phyloP scores from a whole-genome alignment of 2,329 filamentous ascomycete genomes.

The Microascus cirrosus region DNA sequence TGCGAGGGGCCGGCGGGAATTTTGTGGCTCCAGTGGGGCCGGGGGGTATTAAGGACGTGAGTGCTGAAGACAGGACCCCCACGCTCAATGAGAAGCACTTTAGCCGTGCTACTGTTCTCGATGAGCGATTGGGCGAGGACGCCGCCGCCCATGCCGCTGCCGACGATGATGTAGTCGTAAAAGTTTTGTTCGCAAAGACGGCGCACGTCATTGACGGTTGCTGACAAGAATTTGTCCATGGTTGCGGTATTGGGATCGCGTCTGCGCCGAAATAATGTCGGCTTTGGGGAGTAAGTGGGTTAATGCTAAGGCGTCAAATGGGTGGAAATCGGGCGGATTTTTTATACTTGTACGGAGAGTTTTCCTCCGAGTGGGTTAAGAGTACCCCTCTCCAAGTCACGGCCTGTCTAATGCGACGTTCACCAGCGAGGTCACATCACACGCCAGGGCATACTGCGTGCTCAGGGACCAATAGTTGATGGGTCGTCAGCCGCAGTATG shows the following conservation, averaged over 20 bases:
- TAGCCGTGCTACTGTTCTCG: slow-evolving; percentile 37
- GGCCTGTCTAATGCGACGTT: too few relatives aligned
- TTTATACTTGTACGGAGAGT: too few relatives aligned
- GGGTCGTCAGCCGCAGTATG: too few relatives aligned
- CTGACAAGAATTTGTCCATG: slow-evolving; percentile 5
- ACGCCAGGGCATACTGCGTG: too few relatives aligned
- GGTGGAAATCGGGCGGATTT: too few relatives aligned
- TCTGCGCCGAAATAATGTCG: too few relatives aligned
- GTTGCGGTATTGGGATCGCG: background rate
- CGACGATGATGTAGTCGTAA: slow-evolving; percentile 44
- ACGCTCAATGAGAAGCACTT: slow-evolving; percentile 41
- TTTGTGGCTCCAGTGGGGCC: slow-evolving; percentile 3
- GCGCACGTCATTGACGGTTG: slow-evolving; percentile 1
- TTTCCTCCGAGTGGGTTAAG: too few relatives aligned
- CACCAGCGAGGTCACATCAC: too few relatives aligned
- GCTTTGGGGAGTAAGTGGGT: too few relatives aligned
- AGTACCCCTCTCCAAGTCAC: too few relatives aligned
- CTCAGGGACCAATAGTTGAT: too few relatives aligned
- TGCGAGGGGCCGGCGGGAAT: slow-evolving; percentile 4
- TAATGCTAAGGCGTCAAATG: too few relatives aligned
- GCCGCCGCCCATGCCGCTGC: slow-evolving; percentile 39
- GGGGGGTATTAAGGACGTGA: slow-evolving; percentile 1
- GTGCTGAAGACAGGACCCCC: slow-evolving; percentile 18
- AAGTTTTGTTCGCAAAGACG: slow-evolving; percentile 2
- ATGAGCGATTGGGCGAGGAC: slow-evolving; percentile 40